Conservation (phyloP, 768 basidiomycete genomes). For the Mycena leptocephala region DNA sequence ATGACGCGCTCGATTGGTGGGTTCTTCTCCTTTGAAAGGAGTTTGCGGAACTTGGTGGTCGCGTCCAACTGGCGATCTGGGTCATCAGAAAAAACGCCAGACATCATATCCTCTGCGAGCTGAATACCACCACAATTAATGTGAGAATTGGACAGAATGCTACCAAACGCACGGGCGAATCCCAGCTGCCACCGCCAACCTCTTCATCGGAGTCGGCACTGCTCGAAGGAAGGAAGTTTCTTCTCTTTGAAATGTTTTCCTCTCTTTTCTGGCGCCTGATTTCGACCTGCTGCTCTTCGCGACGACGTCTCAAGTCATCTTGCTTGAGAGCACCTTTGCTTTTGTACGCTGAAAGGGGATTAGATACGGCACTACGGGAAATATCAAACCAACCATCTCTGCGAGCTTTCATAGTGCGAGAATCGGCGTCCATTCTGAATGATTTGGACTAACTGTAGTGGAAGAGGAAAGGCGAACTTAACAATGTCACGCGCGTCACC, state of each 20-base stretch:
- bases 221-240: slow-evolving; percentile 89
- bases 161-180: slow-evolving; percentile 76
- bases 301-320: slow-evolving; percentile 95
- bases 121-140: slow-evolving; percentile 47
- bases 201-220: slow-evolving; percentile 95
- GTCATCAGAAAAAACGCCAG: slow-evolving; percentile 93
- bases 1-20: slow-evolving; percentile 99
- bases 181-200: slow-evolving; percentile 78
- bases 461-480: slow-evolving; percentile 48
- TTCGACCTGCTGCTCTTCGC: slow-evolving; percentile 99
- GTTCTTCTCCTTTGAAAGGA: slow-evolving; percentile 99
- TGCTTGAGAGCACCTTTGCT: slow-evolving; percentile 91
- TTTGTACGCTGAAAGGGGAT: slow-evolving; percentile 80
- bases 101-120: slow-evolving; percentile 94
- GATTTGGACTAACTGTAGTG: slow-evolving; percentile 33
- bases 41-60: slow-evolving; percentile 98
- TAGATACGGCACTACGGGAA: slow-evolving; percentile 52
- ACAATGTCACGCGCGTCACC: slow-evolving; percentile 35
- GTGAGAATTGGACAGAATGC: slow-evolving; percentile 27
- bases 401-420: slow-evolving; percentile 83
- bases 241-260: slow-evolving; percentile 97
- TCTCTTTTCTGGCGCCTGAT: slow-evolving; percentile 98
- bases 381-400: slow-evolving; percentile 71
- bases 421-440: slow-evolving; percentile 65
- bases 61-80: slow-evolving; percentile 95